Percentiles rank a stretch among this genome's conserved stretches.
Evolutionary conservation across 2,329 filamentous ascomycete genomes (phyloP).

Genomic region (Paraconiothyrium brasiliense): DNA sequence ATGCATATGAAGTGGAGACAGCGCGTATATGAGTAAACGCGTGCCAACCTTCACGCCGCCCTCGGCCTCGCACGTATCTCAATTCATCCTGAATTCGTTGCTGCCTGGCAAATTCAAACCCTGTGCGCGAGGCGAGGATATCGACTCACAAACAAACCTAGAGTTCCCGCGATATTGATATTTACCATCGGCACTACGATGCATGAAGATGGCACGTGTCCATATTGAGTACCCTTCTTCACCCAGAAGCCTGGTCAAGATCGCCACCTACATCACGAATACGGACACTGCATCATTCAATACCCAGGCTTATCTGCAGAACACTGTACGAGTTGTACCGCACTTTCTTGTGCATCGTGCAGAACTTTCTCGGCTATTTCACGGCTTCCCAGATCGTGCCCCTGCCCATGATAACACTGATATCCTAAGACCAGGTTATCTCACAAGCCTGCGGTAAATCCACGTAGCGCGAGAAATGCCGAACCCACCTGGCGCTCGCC

Average conservation of each 20-base stretch:
- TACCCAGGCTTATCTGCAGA: no score
- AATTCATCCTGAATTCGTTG: neutral
- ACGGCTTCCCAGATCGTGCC: no score
- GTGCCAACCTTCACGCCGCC: slow-evolving; percentile 5
- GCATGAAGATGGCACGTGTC: no score
- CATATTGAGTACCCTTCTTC: neutral
- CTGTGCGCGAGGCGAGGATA: neutral
- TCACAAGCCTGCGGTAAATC: neutral
- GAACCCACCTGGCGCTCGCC: neutral
- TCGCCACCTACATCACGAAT: neutral
- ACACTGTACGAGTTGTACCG: neutral
- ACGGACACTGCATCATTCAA: neutral
- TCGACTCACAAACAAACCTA: neutral
- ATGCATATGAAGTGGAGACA: neutral
- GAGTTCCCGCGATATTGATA: no score
- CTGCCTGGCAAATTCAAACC: no score
- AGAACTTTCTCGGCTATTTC: slow-evolving; percentile 3
- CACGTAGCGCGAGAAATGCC: neutral
- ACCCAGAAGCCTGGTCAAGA: neutral
- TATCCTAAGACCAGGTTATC: neutral
- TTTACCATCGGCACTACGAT: no score
- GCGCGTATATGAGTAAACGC: slow-evolving; percentile 7
- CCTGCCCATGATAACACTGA: no score
- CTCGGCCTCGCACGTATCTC: neutral
- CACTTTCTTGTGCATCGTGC: slow-evolving; percentile 5